Conservation (phyloP, 345 rosid genomes). For the Microthlaspi erraticum region DNA sequence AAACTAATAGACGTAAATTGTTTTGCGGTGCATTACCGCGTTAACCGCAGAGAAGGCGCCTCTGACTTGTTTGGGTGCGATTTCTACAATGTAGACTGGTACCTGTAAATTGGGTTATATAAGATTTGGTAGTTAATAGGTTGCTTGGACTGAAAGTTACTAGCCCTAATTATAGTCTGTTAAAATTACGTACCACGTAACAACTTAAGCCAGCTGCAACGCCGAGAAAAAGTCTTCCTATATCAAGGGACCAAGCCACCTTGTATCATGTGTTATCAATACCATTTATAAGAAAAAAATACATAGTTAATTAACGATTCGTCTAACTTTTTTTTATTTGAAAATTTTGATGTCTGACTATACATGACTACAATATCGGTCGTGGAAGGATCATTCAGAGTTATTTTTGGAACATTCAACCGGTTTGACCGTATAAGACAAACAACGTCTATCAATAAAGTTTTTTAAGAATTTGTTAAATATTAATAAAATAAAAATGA, state of each 20-base stretch:
- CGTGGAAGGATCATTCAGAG: background rate
- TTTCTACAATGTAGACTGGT: constrained; percentile 82
- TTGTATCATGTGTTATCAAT: constrained; percentile 18
- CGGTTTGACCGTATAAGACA: background rate
- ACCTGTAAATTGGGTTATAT: constrained; percentile 46
- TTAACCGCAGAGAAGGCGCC: constrained; percentile 76
- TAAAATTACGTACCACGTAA: constrained; percentile 63
- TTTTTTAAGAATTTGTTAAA: too few species aligned
- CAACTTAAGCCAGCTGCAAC: constrained; percentile 77
- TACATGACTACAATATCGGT: background rate
- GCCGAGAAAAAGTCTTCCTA: constrained; percentile 74
- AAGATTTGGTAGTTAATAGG: background rate
- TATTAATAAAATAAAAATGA: background rate
- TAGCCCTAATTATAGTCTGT: background rate
- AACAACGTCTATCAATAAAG: background rate
- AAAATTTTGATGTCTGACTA: background rate
- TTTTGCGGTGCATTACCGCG: constrained; percentile 16
- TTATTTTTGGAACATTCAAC: constrained; percentile 1
- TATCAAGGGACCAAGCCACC: constrained; percentile 64
- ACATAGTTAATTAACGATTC: background rate
- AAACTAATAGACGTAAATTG: background rate
- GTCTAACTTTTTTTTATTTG: background rate
- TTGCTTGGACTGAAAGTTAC: constrained; percentile 4
- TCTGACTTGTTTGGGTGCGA: constrained; percentile 71
- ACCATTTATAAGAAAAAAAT: constrained; percentile 13